Evolutionary conservation across 805 yeast species (phyloP).

Genomic region (Jamesozyma lodderae): DNA sequence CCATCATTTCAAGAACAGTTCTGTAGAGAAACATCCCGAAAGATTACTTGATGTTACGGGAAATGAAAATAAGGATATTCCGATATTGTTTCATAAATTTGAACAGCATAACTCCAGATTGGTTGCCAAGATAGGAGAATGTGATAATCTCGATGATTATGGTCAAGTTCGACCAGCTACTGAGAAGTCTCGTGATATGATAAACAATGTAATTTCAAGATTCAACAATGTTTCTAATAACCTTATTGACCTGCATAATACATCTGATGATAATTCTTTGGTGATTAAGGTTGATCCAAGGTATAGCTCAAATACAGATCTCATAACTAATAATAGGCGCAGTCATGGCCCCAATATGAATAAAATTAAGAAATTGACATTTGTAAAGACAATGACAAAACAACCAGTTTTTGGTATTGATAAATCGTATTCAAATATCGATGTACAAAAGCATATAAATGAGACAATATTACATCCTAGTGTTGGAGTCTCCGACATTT

Average conservation of each 20-base stretch:
- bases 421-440: background rate
- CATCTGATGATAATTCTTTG: background rate
- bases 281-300: constrained; percentile 2
- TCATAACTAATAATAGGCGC: background rate
- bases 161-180: too few species aligned
- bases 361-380: constrained; percentile 5
- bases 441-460: too few species aligned
- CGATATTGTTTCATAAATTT: constrained; percentile 5
- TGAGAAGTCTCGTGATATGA: too few species aligned
- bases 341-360: background rate
- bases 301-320: constrained; percentile 3
- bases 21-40: background rate
- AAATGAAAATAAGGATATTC: background rate
- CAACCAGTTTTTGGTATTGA: background rate
- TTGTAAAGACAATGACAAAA: constrained; percentile 2
- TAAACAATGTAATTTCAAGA: too few species aligned
- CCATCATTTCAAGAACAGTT: constrained; percentile 6
- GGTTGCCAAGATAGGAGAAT: background rate
- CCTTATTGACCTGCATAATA: background rate
- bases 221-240: background rate
- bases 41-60: background rate
- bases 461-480: background rate
- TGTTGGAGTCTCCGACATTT: background rate
- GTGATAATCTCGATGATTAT: too few species aligned
- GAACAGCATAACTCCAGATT: background rate